phyloP scores from a whole-genome alignment of 1,284 basidiomycete species.

The Apiotrichum sp. region DNA sequence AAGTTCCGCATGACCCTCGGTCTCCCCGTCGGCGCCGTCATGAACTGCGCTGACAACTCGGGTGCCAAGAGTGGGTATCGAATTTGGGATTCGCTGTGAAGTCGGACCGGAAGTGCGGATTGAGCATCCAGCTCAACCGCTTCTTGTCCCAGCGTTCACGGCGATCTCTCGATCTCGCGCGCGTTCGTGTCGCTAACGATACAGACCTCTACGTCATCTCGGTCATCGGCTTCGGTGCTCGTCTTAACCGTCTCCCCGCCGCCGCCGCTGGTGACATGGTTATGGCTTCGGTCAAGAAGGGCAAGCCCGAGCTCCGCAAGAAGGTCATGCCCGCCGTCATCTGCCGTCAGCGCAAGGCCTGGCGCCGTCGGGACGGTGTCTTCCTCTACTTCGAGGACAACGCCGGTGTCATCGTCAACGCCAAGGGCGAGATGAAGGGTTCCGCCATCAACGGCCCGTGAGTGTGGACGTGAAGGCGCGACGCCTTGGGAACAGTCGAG shows the following conservation, averaged over 20 bases:
- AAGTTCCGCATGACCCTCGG: slow-evolving; percentile 97
- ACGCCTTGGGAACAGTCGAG: not conserved
- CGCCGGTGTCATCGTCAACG: slow-evolving; percentile 95
- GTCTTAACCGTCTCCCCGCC: slow-evolving; percentile 94
- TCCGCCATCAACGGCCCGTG: slow-evolving; percentile 92
- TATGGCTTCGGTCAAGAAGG: slow-evolving; percentile 99
- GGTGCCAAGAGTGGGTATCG: slow-evolving; percentile 72
- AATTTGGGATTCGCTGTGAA: not conserved
- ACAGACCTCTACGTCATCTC: slow-evolving; percentile 49
- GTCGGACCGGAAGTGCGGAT: not conserved
- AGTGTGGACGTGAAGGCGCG: slow-evolving; percentile 59
- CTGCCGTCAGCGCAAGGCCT: slow-evolving; percentile 96
- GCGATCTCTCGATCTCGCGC: not conserved
- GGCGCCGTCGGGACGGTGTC: slow-evolving; percentile 95
- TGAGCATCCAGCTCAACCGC: too few species aligned
- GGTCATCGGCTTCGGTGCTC: slow-evolving; percentile 76
- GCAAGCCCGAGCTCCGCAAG: slow-evolving; percentile 99
- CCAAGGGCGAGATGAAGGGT: slow-evolving; percentile 99
- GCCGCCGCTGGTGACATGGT: slow-evolving; percentile 99
- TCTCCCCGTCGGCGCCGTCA: slow-evolving; percentile 92
- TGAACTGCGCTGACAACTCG: slow-evolving; percentile 99
- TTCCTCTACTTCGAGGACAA: slow-evolving; percentile 99
- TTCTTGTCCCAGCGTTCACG: too few species aligned
- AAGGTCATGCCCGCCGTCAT: slow-evolving; percentile 99
- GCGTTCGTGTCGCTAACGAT: not conserved